Conservation (phyloP, 148 eudicot species). For the Fagopyrum homotropicum region DNA sequence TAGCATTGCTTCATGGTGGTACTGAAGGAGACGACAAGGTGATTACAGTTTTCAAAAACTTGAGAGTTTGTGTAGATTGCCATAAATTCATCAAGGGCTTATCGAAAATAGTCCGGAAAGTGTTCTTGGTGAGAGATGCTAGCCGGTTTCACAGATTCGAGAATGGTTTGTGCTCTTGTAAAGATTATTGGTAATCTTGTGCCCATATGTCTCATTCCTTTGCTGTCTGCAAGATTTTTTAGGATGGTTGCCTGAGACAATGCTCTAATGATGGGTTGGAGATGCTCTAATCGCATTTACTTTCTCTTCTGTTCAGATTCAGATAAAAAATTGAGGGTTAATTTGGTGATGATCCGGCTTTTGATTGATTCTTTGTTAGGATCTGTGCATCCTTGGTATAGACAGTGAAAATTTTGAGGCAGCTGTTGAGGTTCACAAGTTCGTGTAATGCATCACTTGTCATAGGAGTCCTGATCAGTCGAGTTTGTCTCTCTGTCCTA, state of each 20-base stretch:
- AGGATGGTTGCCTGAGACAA: neutral
- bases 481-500: too few species aligned
- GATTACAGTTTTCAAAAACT: constrained; percentile 60
- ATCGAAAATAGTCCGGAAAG: constrained; percentile 54
- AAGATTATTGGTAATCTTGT: constrained; percentile 59
- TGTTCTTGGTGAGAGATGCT: constrained; percentile 72
- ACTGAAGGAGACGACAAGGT: constrained; percentile 31
- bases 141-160: constrained; percentile 75
- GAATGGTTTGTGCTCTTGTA: constrained; percentile 65
- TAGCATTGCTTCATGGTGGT: constrained; percentile 39
- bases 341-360: too few species aligned
- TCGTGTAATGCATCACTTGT: too few species aligned
- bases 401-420: too few species aligned
- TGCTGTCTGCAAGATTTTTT: neutral
- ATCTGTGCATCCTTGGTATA: too few species aligned
- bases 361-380: too few species aligned
- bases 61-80: constrained; percentile 82
- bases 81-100: constrained; percentile 74
- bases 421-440: too few species aligned
- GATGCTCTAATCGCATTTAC: too few species aligned
- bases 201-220: neutral
- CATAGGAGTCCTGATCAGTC: too few species aligned
- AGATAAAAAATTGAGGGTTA: too few species aligned
- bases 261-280: too few species aligned
- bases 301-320: too few species aligned